Evolutionary conservation across 1,284 basidiomycete species (phyloP), one percentile per base, ranked within the genome.

Genomic region (Cryptococcus jaspeensis): DNA sequence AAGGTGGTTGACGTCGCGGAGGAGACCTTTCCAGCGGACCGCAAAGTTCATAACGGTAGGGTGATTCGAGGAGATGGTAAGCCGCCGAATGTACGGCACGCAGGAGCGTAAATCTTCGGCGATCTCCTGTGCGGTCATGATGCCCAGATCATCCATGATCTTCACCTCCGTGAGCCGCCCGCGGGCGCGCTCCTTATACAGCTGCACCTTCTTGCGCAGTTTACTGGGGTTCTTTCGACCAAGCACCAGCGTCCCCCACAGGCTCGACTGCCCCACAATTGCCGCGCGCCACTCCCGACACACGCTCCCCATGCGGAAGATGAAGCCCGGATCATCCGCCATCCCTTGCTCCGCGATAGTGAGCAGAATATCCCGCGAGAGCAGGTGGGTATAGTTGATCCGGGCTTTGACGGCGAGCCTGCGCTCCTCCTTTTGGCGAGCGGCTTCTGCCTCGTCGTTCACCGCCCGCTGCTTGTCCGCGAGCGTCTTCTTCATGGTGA

Each of bases 301-400:
- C 20, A 71, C 70, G 5, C 60, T 61, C 1, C 61, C 58, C 67
- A 75, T 70, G 40, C 63, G 57, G n/a, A 65, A 32, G 1, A 49
- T 52, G 22, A 69, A 56, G 11, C 56, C 48, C 1, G 64, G 60
- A 38, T 73, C 54, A 7, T 52, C 37, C 3, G 43, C 55, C 49
- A 62, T 41, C 0, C 65, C 72, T 4, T 49, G 25, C 35, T 72
- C 55, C 18, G 64, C 65, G 35, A 75, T 64, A 12, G 56, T 56
- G 20, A 70, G 49, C 15, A 75, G 52, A 9, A 73, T 52, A 49
- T 75, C 73, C 12, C 61, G 46, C 2, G 60, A 55, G 11, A 72
- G 59, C 6, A 67, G 53, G 42, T 66, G 61, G 1, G 63, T 63
- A 42, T 59, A 72, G 56, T 65, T 65, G 52, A 63, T 65, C 20